Evolutionary conservation across 1,284 basidiomycete species (phyloP).

Genomic region (Boletellus deceptivus): DNA sequence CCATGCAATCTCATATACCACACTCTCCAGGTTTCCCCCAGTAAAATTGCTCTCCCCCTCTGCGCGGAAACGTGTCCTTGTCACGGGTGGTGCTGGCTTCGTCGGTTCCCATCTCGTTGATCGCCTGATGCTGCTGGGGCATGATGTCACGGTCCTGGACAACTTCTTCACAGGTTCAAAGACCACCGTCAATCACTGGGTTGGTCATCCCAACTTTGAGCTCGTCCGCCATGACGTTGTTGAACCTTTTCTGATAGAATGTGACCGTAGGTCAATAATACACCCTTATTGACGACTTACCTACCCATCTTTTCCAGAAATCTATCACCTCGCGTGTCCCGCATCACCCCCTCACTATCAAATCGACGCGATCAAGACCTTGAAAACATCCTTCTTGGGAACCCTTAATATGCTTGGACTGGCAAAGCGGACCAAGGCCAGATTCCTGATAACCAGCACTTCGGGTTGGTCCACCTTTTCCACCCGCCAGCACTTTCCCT

Average conservation of each 20-base stretch:
- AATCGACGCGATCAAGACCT: constrained; percentile 92
- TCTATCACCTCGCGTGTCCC: constrained; percentile 95
- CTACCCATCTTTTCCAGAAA: constrained; percentile 56
- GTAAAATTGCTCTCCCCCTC: constrained; percentile 82
- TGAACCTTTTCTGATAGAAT: constrained; percentile 95
- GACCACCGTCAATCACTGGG: constrained; percentile 91
- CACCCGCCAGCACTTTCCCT: constrained; percentile 5
- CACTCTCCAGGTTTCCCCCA: constrained; percentile 86
- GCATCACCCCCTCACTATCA: constrained; percentile 96
- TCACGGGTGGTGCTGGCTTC: constrained; percentile 96
- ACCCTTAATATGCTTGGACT: constrained; percentile 97
- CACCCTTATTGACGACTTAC: background rate
- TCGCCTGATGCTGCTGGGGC: constrained; percentile 94
- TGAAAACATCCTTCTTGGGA: constrained; percentile 98
- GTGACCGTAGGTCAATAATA: constrained; percentile 69
- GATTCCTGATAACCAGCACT: constrained; percentile 94
- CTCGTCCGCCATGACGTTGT: constrained; percentile 96
- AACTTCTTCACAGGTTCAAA: constrained; percentile 99
- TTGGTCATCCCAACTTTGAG: constrained; percentile 98
- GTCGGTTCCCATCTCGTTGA: constrained; percentile 98
- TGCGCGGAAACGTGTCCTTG: constrained; percentile 83
- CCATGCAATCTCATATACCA: constrained; percentile 86
- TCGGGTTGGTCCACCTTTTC: constrained; percentile 54
- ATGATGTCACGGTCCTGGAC: constrained; percentile 96
- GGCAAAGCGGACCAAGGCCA: constrained; percentile 96